Conservation (phyloP, 257 asterid genomes). For the Lithospermum erythrorhizon region DNA sequence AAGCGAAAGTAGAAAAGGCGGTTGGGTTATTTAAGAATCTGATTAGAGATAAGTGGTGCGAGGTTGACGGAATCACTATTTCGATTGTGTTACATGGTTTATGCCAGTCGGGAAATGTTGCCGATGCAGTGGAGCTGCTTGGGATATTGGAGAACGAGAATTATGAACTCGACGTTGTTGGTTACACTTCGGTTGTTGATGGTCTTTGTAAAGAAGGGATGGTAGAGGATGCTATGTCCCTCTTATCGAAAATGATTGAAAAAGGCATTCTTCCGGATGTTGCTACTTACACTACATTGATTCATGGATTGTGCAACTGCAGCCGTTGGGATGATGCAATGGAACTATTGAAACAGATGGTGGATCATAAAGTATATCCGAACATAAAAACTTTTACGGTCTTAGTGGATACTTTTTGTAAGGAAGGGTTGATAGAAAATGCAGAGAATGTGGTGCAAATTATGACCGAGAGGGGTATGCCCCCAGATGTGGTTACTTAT, state of each 20-base stretch:
- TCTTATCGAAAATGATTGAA: not conserved
- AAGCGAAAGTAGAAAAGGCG: constrained; percentile 1
- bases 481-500: not conserved
- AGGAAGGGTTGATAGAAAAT: not conserved
- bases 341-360: too few species aligned
- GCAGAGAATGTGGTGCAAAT: not conserved
- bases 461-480: not conserved
- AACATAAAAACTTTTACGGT: too few species aligned
- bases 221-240: not conserved
- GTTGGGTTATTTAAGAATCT: constrained; percentile 12
- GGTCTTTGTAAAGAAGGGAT: constrained; percentile 1
- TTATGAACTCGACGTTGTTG: not conserved
- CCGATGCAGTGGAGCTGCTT: not conserved
- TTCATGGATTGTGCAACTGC: constrained; percentile 2
- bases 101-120: not conserved
- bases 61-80: constrained; percentile 10
- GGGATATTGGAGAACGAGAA: not conserved
- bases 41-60: constrained; percentile 7
- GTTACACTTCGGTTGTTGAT: not conserved
- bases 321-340: not conserved
- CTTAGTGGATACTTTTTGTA: not conserved
- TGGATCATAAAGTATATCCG: too few species aligned
- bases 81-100: constrained; percentile 20
- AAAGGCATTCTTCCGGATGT: constrained; percentile 3
- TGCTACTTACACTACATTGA: not conserved